phyloP scores from a whole-genome alignment of 148 eudicot species.

The Camellia japonica region DNA sequence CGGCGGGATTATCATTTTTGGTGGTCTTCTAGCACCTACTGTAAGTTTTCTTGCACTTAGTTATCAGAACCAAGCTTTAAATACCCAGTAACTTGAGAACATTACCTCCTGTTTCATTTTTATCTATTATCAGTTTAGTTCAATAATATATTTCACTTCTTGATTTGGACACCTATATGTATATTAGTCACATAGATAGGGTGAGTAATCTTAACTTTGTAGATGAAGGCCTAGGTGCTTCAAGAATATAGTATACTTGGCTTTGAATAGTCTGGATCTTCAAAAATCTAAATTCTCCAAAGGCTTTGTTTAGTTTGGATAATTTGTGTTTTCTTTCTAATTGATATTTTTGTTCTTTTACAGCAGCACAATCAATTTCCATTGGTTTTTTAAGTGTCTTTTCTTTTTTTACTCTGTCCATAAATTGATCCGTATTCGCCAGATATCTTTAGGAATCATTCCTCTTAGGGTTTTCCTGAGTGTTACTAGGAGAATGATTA shows the following conservation, averaged over 20 bases:
- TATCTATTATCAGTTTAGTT: background rate
- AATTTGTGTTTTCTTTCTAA: too few species aligned
- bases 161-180: background rate
- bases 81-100: background rate
- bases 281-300: too few species aligned
- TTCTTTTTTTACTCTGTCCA: too few species aligned
- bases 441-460: too few species aligned
- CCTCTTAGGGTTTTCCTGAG: too few species aligned
- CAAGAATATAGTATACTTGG: background rate
- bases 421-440: too few species aligned
- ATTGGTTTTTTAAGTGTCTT: too few species aligned
- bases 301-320: too few species aligned
- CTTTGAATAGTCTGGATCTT: too few species aligned
- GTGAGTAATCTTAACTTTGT: background rate
- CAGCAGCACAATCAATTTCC: too few species aligned
- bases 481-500: too few species aligned
- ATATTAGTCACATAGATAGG: background rate
- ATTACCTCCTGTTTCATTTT: background rate
- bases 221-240: background rate
- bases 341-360: too few species aligned
- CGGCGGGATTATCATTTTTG: conserved; percentile 70
- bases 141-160: background rate
- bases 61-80: conserved; percentile 2
- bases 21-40: conserved; percentile 85
- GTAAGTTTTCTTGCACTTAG: conserved; percentile 59